Conservation (phyloP, 495 filamentous ascomycete genomes). For the Xylaria bambusicola region DNA sequence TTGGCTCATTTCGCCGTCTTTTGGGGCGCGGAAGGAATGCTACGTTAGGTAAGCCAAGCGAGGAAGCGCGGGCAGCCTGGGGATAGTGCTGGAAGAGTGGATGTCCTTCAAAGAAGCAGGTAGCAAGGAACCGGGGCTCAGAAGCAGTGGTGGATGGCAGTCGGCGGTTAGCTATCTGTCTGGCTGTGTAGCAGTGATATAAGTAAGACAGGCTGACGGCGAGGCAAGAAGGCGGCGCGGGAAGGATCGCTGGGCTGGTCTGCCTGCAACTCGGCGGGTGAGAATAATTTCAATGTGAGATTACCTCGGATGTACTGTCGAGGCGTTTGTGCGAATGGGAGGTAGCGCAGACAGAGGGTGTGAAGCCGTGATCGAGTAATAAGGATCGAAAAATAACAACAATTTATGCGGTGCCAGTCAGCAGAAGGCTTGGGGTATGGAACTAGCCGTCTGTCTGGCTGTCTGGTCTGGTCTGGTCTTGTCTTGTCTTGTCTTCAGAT, state of each 20-base stretch:
- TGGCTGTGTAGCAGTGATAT: no score
- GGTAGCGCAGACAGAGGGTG: background rate
- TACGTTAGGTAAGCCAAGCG: constrained; percentile 4
- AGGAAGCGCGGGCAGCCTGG: background rate
- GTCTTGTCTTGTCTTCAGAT: no score
- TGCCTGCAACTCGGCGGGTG: constrained; percentile 13
- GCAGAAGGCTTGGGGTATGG: constrained; percentile 12
- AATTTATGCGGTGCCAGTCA: constrained; percentile 4
- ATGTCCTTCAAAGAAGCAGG: background rate
- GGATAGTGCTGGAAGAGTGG: background rate
- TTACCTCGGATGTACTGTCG: background rate
- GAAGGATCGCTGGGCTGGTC: constrained; percentile 19
- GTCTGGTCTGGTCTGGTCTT: no score
- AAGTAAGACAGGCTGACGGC: constrained; percentile 15
- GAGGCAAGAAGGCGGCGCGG: constrained; percentile 20
- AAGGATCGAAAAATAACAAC: no score
- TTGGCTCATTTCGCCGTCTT: constrained; percentile 16
- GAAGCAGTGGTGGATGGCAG: no score
- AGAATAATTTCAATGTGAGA: constrained; percentile 17
- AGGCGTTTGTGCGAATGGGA: background rate
- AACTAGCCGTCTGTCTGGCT: background rate
- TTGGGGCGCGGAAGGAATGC: constrained; percentile 7
- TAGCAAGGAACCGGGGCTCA: no score
- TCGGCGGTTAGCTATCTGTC: no score
- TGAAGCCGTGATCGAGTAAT: constrained; percentile 1